Percentiles rank a stretch among this genome's conserved stretches.
Conservation (phyloP, 768 basidiomycete species). For the Leccinum barrowsii region DNA sequence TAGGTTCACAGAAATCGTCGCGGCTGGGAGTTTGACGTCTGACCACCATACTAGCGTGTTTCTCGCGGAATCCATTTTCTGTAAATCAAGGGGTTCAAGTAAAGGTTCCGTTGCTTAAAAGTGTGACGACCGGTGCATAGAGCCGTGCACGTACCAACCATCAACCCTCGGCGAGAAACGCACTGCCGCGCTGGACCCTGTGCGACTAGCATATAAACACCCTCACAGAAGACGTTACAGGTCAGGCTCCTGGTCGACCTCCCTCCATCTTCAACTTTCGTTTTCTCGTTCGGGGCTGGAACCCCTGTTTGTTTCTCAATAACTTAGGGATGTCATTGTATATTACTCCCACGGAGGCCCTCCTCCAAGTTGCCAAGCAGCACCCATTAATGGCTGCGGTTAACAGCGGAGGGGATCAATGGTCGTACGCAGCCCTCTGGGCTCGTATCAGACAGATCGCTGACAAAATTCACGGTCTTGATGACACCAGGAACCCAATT, state of each 20-base stretch:
- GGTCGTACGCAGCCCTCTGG: constrained; percentile 33
- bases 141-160: constrained; percentile 4
- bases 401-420: constrained; percentile 17
- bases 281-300: constrained; percentile 18
- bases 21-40: not conserved
- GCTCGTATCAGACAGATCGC: constrained; percentile 27
- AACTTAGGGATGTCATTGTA: constrained; percentile 12
- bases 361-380: constrained; percentile 28
- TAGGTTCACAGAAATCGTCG: not conserved
- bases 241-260: constrained; percentile 25
- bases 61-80: not conserved
- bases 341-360: constrained; percentile 29
- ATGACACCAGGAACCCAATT: constrained; percentile 15
- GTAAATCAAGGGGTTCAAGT: not conserved
- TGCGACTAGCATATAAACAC: constrained; percentile 9
- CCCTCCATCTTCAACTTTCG: constrained; percentile 7
- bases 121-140: not conserved
- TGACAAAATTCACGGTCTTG: constrained; percentile 17
- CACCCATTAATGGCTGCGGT: constrained; percentile 24
- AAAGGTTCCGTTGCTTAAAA: not conserved
- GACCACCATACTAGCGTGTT: not conserved
- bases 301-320: constrained; percentile 6
- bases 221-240: not conserved
- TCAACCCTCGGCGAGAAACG: not conserved
- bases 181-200: not conserved